Conservation (phyloP, 108 stramenopile genomes). For the Nitzschia sp. region DNA sequence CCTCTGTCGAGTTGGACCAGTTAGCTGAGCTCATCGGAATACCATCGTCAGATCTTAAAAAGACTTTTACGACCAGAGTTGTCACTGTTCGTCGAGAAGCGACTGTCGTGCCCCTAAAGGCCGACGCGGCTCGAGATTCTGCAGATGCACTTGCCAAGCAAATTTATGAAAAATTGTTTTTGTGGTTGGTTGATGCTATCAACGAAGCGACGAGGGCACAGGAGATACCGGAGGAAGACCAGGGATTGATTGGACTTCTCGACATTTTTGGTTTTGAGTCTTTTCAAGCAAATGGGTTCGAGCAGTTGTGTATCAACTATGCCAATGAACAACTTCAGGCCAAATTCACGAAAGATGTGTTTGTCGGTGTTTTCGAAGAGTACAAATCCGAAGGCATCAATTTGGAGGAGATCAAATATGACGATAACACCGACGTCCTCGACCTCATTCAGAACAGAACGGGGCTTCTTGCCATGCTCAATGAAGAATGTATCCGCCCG, state of each 20-base stretch:
- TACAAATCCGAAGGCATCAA: constrained; percentile 88
- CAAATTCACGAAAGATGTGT: constrained; percentile 77
- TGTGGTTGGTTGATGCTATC: constrained; percentile 57
- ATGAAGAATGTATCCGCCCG: constrained; percentile 90
- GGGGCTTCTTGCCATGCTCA: constrained; percentile 84
- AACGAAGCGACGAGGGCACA: constrained; percentile 40
- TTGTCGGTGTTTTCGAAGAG: constrained; percentile 52
- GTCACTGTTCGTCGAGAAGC: constrained; percentile 38
- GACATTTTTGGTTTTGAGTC: constrained; percentile 98
- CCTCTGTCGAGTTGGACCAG: constrained; percentile 32
- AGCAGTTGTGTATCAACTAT: constrained; percentile 94
- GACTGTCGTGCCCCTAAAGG: constrained; percentile 17
- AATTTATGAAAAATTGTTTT: constrained; percentile 79
- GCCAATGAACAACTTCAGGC: constrained; percentile 93
- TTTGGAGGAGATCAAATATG: constrained; percentile 69
- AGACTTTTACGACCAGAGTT: constrained; percentile 58
- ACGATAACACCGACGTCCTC: constrained; percentile 87
- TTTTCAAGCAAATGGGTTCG: constrained; percentile 86
- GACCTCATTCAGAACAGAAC: constrained; percentile 81
- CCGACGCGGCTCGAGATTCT: constrained; percentile 55
- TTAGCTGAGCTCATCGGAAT: constrained; percentile 73
- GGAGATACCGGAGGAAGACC: constrained; percentile 14
- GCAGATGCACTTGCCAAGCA: constrained; percentile 87
- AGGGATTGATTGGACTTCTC: constrained; percentile 71
- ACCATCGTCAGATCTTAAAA: constrained; percentile 38